Evolutionary conservation across 1,284 basidiomycete species (phyloP).

Genomic region (Thecaphora frezii): DNA sequence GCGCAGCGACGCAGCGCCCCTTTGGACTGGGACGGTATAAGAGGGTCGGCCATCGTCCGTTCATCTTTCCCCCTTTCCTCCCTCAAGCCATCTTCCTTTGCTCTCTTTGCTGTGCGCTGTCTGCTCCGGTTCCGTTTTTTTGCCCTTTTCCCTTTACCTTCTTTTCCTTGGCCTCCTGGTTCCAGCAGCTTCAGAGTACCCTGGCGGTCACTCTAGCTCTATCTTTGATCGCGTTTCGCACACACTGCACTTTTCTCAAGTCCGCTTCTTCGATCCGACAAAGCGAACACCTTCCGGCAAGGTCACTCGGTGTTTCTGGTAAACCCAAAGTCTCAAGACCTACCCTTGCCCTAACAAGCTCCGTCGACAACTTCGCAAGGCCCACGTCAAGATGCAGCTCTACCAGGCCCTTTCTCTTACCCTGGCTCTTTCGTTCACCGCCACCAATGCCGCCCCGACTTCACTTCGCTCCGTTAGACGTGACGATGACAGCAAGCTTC

Average conservation of each 20-base stretch:
- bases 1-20: no score
- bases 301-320: background rate
- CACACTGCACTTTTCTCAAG: no score
- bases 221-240: background rate
- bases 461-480: background rate
- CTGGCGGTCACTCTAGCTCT: background rate
- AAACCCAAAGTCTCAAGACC: background rate
- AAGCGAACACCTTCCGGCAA: no score
- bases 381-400: slow-evolving; percentile 33
- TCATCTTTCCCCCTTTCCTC: background rate
- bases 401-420: slow-evolving; percentile 36
- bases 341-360: background rate
- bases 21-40: background rate
- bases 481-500: slow-evolving; percentile 7
- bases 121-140: background rate
- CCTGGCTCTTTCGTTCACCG: slow-evolving; percentile 36
- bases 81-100: background rate
- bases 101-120: background rate
- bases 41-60: background rate
- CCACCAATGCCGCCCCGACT: slow-evolving; percentile 12
- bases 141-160: background rate
- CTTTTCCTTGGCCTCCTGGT: background rate
- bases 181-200: background rate
- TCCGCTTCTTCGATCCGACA: background rate
- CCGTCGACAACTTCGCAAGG: no score